Base-by-base conservation (phyloP, 345 rosid species). In the Citrus sinensis region DNA sequence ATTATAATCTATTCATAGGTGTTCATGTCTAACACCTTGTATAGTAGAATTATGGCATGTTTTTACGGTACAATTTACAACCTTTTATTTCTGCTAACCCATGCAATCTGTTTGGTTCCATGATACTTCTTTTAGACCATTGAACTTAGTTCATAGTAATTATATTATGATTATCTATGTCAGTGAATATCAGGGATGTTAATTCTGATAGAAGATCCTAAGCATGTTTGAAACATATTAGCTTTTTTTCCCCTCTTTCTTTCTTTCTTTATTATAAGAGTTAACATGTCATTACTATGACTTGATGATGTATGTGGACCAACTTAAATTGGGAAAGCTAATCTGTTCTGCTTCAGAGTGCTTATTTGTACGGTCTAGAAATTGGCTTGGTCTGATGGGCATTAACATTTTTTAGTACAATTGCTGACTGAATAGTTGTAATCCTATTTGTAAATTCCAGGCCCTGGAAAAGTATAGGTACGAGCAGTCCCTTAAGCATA, bases 401-500 rank as follows among this genome's bases (percentile, higher is more conserved):
- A 37, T 6, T 37, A 37, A 37, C 39, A 37, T 37, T 37, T 37
- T 37, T 37, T 37, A 0, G 39, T 37, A 0, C 39, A 37, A 6
- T 37, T 37, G 39, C 9, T 40, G 29, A 20, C 42, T 20, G 63
- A 37, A 51, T 42, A 67, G 55, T 70, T 65, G 13, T 51, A 62
- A 11, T 69, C 22, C 60, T 62, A 5, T 59, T 80, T 35, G 32
- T 39, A 79, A 67, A 61, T 39, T 77, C 72, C 86, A 93, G 95
- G 98, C 98, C 29, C 74, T 93, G 88, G 95, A 95, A 80, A 95
- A 92, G 83, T 93, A 90, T 78, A 86, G 73, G 83, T 92, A 80
- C 69, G 87, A 85, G 85, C 98, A 95, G 80, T 93, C 98, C n/a
- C 95, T 95, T 54, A 97, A 92, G 85, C 98, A 95, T 84, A 93